Percentiles rank a stretch among this genome's conserved stretches.
These are phyloP conservation scores for Solanum acaule DNA, from an alignment of 257 asterid genomes.

Conservation along the genomic window DNA sequence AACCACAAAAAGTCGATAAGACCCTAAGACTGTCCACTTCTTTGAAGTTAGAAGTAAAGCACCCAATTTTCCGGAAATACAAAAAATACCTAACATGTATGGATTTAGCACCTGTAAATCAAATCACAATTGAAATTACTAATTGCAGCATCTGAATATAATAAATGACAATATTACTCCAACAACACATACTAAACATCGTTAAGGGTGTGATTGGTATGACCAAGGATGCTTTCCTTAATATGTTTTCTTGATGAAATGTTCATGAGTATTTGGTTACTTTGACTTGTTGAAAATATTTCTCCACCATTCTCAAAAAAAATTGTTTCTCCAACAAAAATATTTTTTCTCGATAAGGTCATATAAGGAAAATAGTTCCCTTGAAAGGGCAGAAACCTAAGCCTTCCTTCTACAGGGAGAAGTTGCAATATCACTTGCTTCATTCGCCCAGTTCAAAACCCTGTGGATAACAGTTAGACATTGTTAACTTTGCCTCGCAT, in stretches of 20 bases:
- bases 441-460: not conserved
- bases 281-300: not conserved
- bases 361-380: not conserved
- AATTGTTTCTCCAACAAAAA: not conserved
- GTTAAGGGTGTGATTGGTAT: not conserved
- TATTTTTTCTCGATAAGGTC: not conserved
- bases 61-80: not conserved
- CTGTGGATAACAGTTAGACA: not conserved
- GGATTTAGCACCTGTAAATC: not conserved
- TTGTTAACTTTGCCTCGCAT: not conserved
- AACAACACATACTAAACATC: not conserved
- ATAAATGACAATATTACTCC: not conserved
- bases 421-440: not conserved
- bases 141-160: not conserved
- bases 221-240: not conserved
- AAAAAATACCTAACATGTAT: not conserved
- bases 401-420: not conserved
- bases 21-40: not conserved
- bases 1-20: not conserved
- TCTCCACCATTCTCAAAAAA: not conserved
- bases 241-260: not conserved
- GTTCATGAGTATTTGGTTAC: not conserved
- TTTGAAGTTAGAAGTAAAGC: not conserved
- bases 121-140: not conserved
- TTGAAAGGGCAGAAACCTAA: not conserved